Evolutionary conservation across 1,284 basidiomycete genomes (phyloP).

Genomic region (Sporisorium exsertum): DNA sequence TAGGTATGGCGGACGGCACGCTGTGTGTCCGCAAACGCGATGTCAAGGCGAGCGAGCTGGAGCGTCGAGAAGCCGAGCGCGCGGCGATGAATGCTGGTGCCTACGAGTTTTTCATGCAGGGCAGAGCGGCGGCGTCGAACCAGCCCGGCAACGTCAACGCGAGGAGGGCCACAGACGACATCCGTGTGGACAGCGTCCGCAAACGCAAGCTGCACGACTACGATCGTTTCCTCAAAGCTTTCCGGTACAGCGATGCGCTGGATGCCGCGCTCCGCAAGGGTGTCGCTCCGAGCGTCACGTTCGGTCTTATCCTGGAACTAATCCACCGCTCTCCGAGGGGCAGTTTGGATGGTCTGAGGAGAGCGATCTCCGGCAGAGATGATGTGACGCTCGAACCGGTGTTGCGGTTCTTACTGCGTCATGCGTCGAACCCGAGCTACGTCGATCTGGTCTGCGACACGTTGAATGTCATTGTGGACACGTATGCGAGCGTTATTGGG

Average conservation of each 20-base stretch:
- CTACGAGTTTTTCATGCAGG: constrained; percentile 78
- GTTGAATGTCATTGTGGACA: constrained; percentile 84
- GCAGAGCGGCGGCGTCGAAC: constrained; percentile 37
- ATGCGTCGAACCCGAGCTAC: constrained; percentile 90
- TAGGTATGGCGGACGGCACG: constrained; percentile 96
- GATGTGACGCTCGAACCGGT: constrained; percentile 94
- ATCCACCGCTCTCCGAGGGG: constrained; percentile 75
- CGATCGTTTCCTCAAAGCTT: constrained; percentile 88
- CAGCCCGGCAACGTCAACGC: constrained; percentile 25
- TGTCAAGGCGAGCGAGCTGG: constrained; percentile 77
- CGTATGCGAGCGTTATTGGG: constrained; percentile 89
- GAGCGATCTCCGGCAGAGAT: constrained; percentile 88
- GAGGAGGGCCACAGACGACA: constrained; percentile 69
- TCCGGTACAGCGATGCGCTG: constrained; percentile 94
- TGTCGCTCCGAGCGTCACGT: constrained; percentile 74
- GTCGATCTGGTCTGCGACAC: constrained; percentile 88
- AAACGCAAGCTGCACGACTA: constrained; percentile 84
- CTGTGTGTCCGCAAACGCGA: constrained; percentile 75
- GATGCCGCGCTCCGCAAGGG: constrained; percentile 70
- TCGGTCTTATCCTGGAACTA: constrained; percentile 92
- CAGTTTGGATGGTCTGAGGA: constrained; percentile 81
- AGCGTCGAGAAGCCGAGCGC: constrained; percentile 71
- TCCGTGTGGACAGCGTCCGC: constrained; percentile 75
- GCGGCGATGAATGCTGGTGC: constrained; percentile 75
- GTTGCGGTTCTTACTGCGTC: constrained; percentile 83